These are phyloP conservation scores for Massospora cicadina DNA, from an alignment of 371 early-diverging fungal genomes.

Conservation along the genomic window DNA sequence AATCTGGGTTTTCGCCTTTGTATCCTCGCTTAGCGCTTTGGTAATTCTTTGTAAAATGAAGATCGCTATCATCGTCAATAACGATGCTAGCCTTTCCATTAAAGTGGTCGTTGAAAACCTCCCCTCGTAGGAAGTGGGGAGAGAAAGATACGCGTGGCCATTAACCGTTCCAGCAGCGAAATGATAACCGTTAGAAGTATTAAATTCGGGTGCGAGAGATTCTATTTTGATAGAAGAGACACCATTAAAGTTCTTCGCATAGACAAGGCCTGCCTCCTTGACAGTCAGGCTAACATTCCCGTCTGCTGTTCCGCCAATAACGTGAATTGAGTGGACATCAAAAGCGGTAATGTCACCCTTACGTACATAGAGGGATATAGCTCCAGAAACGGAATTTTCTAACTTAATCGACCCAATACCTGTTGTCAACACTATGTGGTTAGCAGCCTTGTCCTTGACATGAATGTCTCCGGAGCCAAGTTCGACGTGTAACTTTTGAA, in stretches of 20 bases:
- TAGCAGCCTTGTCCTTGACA: background rate
- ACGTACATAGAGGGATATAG: background rate
- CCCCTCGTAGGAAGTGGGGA: background rate
- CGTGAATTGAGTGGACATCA: background rate
- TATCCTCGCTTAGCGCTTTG: background rate
- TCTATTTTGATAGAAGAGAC: background rate
- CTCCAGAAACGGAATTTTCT: background rate
- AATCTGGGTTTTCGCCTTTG: background rate
- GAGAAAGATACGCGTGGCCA: background rate
- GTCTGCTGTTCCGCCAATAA: slow-evolving; percentile 6
- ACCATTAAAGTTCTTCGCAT: slow-evolving; percentile 8
- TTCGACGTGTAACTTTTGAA: slow-evolving; percentile 5
- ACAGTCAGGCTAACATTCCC: background rate
- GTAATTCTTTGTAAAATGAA: background rate
- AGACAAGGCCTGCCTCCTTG: background rate
- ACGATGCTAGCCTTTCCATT: background rate
- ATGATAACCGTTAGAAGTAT: background rate
- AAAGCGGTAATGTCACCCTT: background rate
- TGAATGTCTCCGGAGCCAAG: background rate
- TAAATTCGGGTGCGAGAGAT: background rate
- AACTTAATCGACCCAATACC: slow-evolving; percentile 1
- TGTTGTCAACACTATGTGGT: background rate
- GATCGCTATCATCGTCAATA: background rate
- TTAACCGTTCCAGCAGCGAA: slow-evolving; percentile 1
- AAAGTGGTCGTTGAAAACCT: slow-evolving; percentile 2